Conservation (phyloP, 257 asterid genomes). For the Catharanthus roseus region DNA sequence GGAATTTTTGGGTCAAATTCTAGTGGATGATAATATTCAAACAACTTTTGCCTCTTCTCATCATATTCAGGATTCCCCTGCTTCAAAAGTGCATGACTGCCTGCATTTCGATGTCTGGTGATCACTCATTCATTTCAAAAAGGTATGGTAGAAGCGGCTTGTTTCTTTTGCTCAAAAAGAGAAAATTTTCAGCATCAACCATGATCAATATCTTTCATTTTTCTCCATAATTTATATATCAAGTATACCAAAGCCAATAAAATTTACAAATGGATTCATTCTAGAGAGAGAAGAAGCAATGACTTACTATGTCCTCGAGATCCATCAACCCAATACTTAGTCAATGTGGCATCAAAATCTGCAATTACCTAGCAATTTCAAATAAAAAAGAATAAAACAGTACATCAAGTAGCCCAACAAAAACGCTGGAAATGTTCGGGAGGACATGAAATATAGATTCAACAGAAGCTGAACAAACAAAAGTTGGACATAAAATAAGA, state of each 20-base stretch:
- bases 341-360: conserved; percentile 85
- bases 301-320: conserved; percentile 78
- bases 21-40: conserved; percentile 78
- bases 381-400: not conserved
- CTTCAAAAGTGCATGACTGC: conserved; percentile 73
- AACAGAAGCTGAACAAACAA: not conserved
- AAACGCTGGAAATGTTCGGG: not conserved
- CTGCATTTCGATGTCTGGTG: conserved; percentile 38
- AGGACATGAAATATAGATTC: not conserved
- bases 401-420: not conserved
- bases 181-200: conserved; percentile 3
- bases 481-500: not conserved
- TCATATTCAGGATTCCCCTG: conserved; percentile 79
- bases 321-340: conserved; percentile 71
- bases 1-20: conserved; percentile 81
- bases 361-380: conserved; percentile 38
- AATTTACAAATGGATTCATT: not conserved
- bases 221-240: not conserved
- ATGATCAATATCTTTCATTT: not conserved
- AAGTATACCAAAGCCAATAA: not conserved
- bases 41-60: conserved; percentile 66
- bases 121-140: conserved; percentile 16
- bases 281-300: conserved; percentile 6
- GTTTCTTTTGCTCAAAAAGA: not conserved
- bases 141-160: not conserved